These are phyloP conservation scores for Lobosporangium transversale DNA, from an alignment of 192 early-diverging fungal species.

Conservation along the genomic window DNA sequence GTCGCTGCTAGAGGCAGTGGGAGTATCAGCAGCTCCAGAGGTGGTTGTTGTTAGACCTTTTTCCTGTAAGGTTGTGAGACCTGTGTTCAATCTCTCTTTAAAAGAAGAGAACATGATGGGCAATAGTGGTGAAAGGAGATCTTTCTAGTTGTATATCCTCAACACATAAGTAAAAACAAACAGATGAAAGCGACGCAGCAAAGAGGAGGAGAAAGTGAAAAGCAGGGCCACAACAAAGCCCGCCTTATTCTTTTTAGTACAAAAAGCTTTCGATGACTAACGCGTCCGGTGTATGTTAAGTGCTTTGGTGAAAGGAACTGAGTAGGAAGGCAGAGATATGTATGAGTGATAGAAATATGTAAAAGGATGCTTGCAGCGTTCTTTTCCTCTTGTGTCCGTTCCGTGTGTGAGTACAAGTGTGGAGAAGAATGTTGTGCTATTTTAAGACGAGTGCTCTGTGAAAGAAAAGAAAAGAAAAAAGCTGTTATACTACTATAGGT, in stretches of 20 bases:
- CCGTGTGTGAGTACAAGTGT: neutral
- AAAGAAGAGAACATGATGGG: slow-evolving; percentile 43
- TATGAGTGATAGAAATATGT: neutral
- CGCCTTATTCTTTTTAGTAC: too few species aligned
- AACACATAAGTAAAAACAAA: too few species aligned
- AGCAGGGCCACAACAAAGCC: too few species aligned
- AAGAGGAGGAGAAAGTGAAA: too few species aligned
- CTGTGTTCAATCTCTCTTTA: slow-evolving; percentile 39
- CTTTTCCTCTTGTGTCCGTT: neutral
- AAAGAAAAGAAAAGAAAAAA: too few species aligned
- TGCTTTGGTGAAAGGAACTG: neutral
- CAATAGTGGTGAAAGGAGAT: neutral
- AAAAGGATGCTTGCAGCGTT: neutral
- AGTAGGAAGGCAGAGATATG: neutral
- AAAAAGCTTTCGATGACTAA: too few species aligned
- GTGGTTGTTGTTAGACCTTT: slow-evolving; percentile 5
- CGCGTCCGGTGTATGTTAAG: too few species aligned
- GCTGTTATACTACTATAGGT: too few species aligned
- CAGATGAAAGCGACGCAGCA: too few species aligned
- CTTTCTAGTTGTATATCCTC: too few species aligned
- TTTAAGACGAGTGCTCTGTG: too few species aligned
- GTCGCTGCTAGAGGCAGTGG: too few species aligned
- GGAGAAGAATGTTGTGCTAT: neutral
- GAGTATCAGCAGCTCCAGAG: neutral
- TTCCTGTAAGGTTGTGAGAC: slow-evolving; percentile 36